These are phyloP conservation scores for Juglanconis oblonga DNA, from an alignment of 2,329 filamentous ascomycete genomes.

Conservation along the genomic window DNA sequence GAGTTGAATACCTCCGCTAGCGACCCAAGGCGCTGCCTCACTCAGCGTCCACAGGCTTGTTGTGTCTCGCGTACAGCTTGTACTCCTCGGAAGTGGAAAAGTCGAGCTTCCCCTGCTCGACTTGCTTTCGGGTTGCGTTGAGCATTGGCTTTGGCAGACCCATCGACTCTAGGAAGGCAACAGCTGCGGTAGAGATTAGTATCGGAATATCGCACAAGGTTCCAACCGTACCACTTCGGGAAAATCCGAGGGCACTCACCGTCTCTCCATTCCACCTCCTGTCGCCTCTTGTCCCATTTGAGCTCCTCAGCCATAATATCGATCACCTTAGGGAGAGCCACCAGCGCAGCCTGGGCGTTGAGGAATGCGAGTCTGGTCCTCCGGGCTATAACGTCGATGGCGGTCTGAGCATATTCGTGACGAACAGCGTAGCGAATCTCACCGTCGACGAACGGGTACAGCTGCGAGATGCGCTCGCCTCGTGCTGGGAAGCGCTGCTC, in stretches of 20 bases:
- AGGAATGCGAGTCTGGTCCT: conserved; percentile 84
- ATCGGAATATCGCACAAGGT: neutral
- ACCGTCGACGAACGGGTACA: conserved; percentile 90
- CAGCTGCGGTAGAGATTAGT: conserved; percentile 37
- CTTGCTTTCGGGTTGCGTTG: conserved; percentile 54
- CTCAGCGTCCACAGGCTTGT: conserved; percentile 45
- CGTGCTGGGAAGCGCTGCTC: conserved; percentile 78
- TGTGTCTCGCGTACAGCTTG: conserved; percentile 60
- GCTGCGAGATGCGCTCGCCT: conserved; percentile 71
- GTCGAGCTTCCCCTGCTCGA: conserved; percentile 58
- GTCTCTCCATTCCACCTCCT: conserved; percentile 79
- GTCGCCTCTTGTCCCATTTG: conserved; percentile 69
- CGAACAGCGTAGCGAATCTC: conserved; percentile 85
- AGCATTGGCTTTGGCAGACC: conserved; percentile 61
- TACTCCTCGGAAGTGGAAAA: conserved; percentile 57
- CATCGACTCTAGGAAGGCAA: conserved; percentile 62
- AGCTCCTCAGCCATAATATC: conserved; percentile 87
- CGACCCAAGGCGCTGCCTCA: neutral
- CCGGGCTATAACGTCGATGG: conserved; percentile 82
- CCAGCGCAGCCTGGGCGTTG: conserved; percentile 85
- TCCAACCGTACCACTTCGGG: neutral
- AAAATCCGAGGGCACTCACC: conserved; percentile 41
- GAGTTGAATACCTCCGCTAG: neutral
- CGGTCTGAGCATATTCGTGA: conserved; percentile 89
- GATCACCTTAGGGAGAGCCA: conserved; percentile 80